Base-by-base conservation (phyloP, 2,329 filamentous ascomycete species). In the Coleophoma crateriformis region DNA sequence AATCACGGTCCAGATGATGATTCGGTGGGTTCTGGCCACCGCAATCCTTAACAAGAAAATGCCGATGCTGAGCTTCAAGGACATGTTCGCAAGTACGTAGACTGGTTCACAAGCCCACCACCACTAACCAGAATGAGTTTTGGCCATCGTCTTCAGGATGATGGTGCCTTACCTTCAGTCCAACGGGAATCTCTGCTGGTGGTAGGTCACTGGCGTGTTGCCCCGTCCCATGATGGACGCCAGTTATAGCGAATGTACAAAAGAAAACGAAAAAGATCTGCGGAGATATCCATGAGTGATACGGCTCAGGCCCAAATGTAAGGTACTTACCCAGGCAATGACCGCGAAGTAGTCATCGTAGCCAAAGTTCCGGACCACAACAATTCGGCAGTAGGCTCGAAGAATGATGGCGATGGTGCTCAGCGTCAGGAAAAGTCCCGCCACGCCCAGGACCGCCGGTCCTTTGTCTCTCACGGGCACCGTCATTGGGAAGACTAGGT, bases 31-130 rank as follows among this genome's bases (percentile, higher is more conserved):
- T 49, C 17, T 49, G 47, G 51, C 56, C 46, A 49, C 64, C 54
- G 56, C 64, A 33, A 72, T 67, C 22, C 69, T 65, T n/a, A 71
- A 50, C 14, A 72, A 59, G 49, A 71, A 69, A 44, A 71, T 54
- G 38, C 65, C 65, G 22, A 71, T 66, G 45, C 66, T 68, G 45
- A 68, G 60, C 53, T 71, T 71, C 33, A 70, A 58, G 4, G 66
- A 55, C 39, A 69, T 64, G 33, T 67, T 68, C 6, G 68, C 65
- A n/a, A 68, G 47, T n/a, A 71, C 60, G 40, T 72, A 72, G 22
- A 61, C 56, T 7, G 67, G 54, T 47, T 71, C 69, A 15, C 65
- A 70, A 5, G 61, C 60, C 67, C 68, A 72, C 62, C 62, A 64
- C 58, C 59, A 64, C 55, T 62, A 22, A 27, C 27, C 27, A 27